These are phyloP conservation scores for Geoglossum cookeanum DNA, from an alignment of 2,329 filamentous ascomycete species.

Conservation along the genomic window DNA sequence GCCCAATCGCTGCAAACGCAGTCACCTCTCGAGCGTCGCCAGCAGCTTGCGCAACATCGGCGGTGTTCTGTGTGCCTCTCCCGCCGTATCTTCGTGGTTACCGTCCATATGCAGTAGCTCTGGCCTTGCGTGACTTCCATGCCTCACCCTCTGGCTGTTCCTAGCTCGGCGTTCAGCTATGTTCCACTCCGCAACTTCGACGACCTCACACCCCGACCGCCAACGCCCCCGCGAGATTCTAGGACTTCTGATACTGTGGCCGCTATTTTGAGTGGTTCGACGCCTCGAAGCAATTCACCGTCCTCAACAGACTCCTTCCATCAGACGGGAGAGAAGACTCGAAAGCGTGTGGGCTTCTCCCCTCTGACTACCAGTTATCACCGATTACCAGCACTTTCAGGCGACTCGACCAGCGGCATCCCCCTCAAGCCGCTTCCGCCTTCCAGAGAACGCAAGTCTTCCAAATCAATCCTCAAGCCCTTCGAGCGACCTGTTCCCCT, in stretches of 20 bases:
- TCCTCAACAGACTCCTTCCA: constrained; percentile 16
- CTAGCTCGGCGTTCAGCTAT: constrained; percentile 1
- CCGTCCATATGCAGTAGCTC: not conserved
- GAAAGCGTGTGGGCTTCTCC: constrained; percentile 45
- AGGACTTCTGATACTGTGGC: constrained; percentile 10
- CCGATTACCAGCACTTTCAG: constrained; percentile 21
- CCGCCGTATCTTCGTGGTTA: no score
- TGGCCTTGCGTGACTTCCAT: not conserved
- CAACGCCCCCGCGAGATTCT: constrained; percentile 34
- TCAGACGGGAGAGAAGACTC: constrained; percentile 7
- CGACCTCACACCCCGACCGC: constrained; percentile 31
- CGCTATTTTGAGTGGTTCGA: constrained; percentile 4
- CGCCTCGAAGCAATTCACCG: constrained; percentile 23
- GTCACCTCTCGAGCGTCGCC: not conserved
- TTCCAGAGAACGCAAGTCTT: constrained; percentile 32
- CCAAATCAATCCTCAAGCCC: constrained; percentile 70
- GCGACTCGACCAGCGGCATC: constrained; percentile 18
- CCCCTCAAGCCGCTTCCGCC: constrained; percentile 28
- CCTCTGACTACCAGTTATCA: constrained; percentile 33
- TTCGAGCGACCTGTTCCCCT: constrained; percentile 22
- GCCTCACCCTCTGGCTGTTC: not conserved
- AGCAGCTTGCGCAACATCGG: not conserved
- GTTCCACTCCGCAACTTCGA: constrained; percentile 17
- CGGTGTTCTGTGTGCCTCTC: not conserved
- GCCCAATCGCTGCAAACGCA: not conserved